phyloP scores from a whole-genome alignment of 495 filamentous ascomycete species.

The Aspergillus biplanus region DNA sequence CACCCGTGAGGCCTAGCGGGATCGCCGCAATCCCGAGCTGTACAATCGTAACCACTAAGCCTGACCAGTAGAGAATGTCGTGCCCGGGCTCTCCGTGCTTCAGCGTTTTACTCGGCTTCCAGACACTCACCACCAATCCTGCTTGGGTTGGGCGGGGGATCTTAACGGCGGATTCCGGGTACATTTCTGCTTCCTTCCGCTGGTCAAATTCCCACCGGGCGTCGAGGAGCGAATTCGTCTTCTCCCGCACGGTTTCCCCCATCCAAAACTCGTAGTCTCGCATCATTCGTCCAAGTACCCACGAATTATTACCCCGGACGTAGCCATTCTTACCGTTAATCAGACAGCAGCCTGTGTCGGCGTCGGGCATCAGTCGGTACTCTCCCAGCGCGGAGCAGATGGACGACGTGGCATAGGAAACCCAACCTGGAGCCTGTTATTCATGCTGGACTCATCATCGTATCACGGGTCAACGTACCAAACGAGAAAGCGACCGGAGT shows the following conservation, averaged over 20 bases:
- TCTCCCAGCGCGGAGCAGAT: slow-evolving; percentile 49
- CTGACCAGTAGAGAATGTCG: slow-evolving; percentile 40
- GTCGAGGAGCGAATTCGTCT: slow-evolving; percentile 18
- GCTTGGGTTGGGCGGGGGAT: slow-evolving; percentile 24
- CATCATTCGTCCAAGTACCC: slow-evolving; percentile 55
- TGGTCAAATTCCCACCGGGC: slow-evolving; percentile 24
- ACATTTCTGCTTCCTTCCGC: slow-evolving; percentile 9
- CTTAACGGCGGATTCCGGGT: slow-evolving; percentile 1
- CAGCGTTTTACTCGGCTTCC: slow-evolving; percentile 18
- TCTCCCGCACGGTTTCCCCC: slow-evolving; percentile 17
- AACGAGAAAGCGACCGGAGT: slow-evolving; percentile 60
- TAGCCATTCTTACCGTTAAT: slow-evolving; percentile 50
- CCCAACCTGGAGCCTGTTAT: slow-evolving; percentile 35
- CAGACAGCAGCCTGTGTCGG: slow-evolving; percentile 33
- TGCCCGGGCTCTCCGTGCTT: slow-evolving; percentile 16
- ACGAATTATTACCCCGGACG: slow-evolving; percentile 44
- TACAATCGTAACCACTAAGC: slow-evolving; percentile 36
- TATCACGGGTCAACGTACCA: slow-evolving; percentile 26
- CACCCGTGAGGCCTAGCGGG: slow-evolving; percentile 40
- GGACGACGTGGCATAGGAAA: slow-evolving; percentile 47
- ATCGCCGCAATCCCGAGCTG: slow-evolving; percentile 53
- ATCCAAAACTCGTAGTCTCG: slow-evolving; percentile 52
- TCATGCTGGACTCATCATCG: not conserved
- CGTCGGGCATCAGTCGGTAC: slow-evolving; percentile 38
- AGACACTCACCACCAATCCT: slow-evolving; percentile 24